Conservation (phyloP, 176 grass and related monocot genomes). For the Cenchrus fungigraminus region DNA sequence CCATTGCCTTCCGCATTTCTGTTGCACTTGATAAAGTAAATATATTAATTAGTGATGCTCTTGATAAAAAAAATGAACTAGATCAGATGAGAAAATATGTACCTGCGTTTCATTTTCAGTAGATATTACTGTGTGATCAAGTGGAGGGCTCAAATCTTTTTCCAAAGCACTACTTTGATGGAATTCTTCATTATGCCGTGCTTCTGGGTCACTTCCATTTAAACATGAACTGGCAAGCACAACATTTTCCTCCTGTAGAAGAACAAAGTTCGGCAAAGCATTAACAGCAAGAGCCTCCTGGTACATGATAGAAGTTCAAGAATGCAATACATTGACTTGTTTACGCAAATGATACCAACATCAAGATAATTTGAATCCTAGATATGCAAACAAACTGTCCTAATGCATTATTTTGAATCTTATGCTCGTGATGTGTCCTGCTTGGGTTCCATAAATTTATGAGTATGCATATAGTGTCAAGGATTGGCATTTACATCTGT, state of each 20-base stretch:
- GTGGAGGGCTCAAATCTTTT: constrained; percentile 30
- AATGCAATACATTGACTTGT: constrained; percentile 6
- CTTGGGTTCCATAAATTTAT: constrained; percentile 11
- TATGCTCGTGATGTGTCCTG: neutral
- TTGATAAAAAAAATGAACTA: neutral
- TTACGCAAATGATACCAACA: neutral
- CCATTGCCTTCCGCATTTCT: neutral
- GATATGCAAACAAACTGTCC: neutral
- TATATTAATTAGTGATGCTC: neutral
- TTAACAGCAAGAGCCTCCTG: constrained; percentile 18
- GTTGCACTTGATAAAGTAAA: constrained; percentile 25
- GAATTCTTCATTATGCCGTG: constrained; percentile 12
- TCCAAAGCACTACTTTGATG: constrained; percentile 20
- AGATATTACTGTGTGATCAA: constrained; percentile 22
- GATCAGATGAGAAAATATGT: constrained; percentile 2
- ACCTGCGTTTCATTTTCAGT: constrained; percentile 21
- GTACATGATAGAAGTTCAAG: constrained; percentile 5
- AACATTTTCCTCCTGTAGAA: constrained; percentile 41
- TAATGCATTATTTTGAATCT: neutral
- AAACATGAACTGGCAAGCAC: constrained; percentile 26
- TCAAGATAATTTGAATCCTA: constrained; percentile 16
- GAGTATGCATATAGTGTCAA: neutral
- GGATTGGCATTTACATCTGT: neutral
- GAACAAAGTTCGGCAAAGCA: constrained; percentile 7
- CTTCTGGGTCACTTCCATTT: constrained; percentile 23